These are phyloP conservation scores for Hypoxylon rickii DNA, from an alignment of 495 filamentous ascomycete genomes.

Conservation along the genomic window DNA sequence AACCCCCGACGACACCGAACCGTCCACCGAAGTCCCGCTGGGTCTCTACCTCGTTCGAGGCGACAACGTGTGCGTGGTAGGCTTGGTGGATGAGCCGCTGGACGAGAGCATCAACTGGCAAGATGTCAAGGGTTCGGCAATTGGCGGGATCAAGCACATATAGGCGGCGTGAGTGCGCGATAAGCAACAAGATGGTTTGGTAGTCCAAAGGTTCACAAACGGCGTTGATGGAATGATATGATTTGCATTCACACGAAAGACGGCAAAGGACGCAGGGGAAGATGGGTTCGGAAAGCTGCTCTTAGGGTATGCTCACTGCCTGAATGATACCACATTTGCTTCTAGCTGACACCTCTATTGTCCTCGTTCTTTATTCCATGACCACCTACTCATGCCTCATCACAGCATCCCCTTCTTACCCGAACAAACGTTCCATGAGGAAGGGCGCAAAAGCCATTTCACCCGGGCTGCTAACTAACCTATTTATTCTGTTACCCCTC, in stretches of 20 bases:
- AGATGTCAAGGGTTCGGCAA: conserved; percentile 81
- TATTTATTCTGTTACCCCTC: conserved; percentile 77
- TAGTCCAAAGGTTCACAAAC: conserved; percentile 27
- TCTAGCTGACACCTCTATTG: conserved; percentile 34
- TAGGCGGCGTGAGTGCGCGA: conserved; percentile 15
- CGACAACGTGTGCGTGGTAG: conserved; percentile 91
- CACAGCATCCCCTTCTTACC: conserved; percentile 10
- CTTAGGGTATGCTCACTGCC: conserved; percentile 42
- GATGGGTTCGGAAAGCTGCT: conserved; percentile 9
- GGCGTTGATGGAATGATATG: conserved; percentile 22
- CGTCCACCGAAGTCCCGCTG: conserved; percentile 78
- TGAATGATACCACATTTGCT: conserved; percentile 39
- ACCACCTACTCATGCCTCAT: conserved; percentile 16
- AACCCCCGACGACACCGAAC: conserved; percentile 77
- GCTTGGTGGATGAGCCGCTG: conserved; percentile 84
- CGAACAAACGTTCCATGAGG: conserved; percentile 56
- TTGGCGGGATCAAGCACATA: conserved; percentile 77
- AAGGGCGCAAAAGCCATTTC: conserved; percentile 55
- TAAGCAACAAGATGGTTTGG: not conserved
- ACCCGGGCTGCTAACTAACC: conserved; percentile 65
- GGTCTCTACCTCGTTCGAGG: conserved; percentile 92
- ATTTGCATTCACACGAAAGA: conserved; percentile 33
- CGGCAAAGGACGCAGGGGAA: no score
- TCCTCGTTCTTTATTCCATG: conserved; percentile 17
- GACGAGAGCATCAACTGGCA: conserved; percentile 89